These are phyloP conservation scores for Lichina pygmaea DNA, from an alignment of 495 filamentous ascomycete species.

Conservation along the genomic window DNA sequence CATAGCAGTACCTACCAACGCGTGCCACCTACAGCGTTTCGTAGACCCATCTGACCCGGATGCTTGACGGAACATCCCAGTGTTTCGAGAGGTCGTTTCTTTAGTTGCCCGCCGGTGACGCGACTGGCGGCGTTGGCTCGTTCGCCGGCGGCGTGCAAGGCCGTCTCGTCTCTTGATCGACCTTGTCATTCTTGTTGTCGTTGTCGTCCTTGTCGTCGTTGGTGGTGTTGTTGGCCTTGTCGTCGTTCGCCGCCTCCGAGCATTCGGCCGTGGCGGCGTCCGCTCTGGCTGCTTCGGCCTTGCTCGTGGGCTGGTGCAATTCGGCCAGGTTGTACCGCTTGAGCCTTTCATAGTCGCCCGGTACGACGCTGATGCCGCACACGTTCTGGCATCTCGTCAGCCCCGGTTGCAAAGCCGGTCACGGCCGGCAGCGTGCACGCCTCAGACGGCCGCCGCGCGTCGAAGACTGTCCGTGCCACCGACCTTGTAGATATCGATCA, in stretches of 20 bases:
- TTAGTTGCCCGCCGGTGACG: too few species aligned
- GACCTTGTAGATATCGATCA: conserved; percentile 79
- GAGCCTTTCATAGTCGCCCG: conserved; percentile 36
- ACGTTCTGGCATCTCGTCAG: conserved; percentile 26
- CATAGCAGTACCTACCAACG: too few species aligned
- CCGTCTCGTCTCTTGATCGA: too few species aligned
- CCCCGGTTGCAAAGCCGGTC: neutral
- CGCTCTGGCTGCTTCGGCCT: neutral
- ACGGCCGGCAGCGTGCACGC: conserved; percentile 1
- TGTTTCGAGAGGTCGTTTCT: too few species aligned
- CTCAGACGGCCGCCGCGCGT: neutral
- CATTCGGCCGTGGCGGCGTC: neutral
- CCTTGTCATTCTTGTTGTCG: too few species aligned
- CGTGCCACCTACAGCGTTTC: too few species aligned
- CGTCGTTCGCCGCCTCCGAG: neutral
- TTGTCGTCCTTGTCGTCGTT: too few species aligned
- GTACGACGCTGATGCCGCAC: conserved; percentile 55
- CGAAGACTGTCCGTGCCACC: conserved; percentile 6
- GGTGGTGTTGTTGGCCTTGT: too few species aligned
- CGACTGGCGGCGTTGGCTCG: too few species aligned
- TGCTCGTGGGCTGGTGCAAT: conserved; percentile 20
- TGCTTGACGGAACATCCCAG: too few species aligned
- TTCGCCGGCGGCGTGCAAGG: too few species aligned
- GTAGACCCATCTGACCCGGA: too few species aligned
- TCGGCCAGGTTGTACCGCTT: conserved; percentile 50